Conservation (phyloP, 306 rosid species). For the Prosopis cineraria region DNA sequence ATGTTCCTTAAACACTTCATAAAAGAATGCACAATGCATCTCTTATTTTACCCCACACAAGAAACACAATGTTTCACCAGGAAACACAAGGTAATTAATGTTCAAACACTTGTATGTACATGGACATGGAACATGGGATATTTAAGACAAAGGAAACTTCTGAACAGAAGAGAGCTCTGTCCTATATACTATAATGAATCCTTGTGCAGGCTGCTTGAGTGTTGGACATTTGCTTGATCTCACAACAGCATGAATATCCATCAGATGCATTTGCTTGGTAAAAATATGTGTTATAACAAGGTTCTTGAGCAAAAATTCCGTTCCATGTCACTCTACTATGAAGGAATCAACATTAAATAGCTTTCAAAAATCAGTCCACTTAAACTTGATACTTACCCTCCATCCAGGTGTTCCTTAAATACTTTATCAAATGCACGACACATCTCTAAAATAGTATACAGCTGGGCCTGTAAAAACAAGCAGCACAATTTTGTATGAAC, state of each 20-base stretch:
- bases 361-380: slow-evolving; percentile 5
- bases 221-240: background rate
- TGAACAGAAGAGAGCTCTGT: background rate
- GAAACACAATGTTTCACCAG: background rate
- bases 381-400: slow-evolving; percentile 66
- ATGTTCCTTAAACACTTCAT: background rate
- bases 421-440: slow-evolving; percentile 96
- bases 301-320: background rate
- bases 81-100: background rate
- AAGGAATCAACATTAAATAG: background rate
- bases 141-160: background rate
- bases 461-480: slow-evolving; percentile 63
- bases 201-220: background rate
- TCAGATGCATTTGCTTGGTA: background rate
- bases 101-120: background rate
- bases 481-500: slow-evolving; percentile 3
- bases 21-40: background rate
- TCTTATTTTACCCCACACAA: background rate
- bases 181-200: background rate
- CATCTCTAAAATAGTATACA: slow-evolving; percentile 87
- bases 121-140: background rate
- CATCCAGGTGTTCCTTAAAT: slow-evolving; percentile 90
- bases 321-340: slow-evolving; percentile 8
- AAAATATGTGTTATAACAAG: background rate
- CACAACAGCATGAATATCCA: background rate